A percentile compares a stretch with the other conserved stretches of the same genome.
Evolutionary conservation across 805 yeast genomes (phyloP).

Genomic region (Candida glaebosa): DNA sequence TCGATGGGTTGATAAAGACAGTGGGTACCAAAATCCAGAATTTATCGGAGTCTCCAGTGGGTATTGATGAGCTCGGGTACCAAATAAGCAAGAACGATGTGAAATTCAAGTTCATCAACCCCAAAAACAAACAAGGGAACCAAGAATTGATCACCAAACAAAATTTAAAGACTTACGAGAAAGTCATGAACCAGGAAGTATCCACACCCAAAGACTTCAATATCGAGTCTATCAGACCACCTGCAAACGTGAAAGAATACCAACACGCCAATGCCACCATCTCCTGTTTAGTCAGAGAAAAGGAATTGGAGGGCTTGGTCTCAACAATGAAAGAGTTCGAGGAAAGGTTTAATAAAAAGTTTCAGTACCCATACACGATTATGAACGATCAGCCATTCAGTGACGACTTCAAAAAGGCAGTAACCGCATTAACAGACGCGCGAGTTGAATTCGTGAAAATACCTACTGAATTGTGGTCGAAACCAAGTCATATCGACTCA

Average conservation of each 20-base stretch:
- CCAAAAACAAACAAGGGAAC: constrained; percentile 22
- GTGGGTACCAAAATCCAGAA: too few relatives aligned
- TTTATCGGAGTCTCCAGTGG: too few relatives aligned
- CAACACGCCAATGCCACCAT: constrained; percentile 70
- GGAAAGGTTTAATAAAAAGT: constrained; percentile 65
- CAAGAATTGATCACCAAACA: constrained; percentile 29
- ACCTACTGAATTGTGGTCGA: constrained; percentile 84
- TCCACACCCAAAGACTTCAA: constrained; percentile 44
- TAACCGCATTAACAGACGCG: constrained; percentile 72
- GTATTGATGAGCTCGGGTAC: constrained; percentile 12
- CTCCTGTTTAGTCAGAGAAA: constrained; percentile 66
- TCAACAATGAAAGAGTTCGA: constrained; percentile 61
- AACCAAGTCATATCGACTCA: constrained; percentile 78
- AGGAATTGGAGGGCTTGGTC: constrained; percentile 49
- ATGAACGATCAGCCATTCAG: constrained; percentile 82
- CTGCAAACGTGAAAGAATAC: constrained; percentile 15
- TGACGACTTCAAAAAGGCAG: constrained; percentile 72
- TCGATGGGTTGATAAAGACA: too few relatives aligned
- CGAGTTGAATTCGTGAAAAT: constrained; percentile 71
- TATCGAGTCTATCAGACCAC: constrained; percentile 5
- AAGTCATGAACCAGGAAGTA: constrained; percentile 35
- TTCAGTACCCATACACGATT: constrained; percentile 92
- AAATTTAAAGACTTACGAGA: constrained; percentile 38
- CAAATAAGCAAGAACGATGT: constrained; percentile 26
- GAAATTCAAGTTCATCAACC: constrained; percentile 30